Conservation (phyloP, 345 rosid genomes). For the Aquilaria sinensis region DNA sequence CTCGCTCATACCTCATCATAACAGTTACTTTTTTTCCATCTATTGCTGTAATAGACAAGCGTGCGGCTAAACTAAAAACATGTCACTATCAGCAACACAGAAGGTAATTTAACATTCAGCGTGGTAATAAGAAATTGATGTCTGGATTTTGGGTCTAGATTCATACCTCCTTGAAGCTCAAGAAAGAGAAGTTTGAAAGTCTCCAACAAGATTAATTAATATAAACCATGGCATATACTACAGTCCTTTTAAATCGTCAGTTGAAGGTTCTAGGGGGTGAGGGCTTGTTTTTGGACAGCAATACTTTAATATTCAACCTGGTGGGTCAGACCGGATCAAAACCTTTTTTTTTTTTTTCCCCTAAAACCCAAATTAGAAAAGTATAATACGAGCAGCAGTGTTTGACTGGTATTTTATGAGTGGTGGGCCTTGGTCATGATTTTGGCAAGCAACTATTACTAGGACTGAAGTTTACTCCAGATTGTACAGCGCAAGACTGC, state of each 20-base stretch:
- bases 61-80: no score
- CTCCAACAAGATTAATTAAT: conserved; percentile 4
- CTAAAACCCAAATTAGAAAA: background rate
- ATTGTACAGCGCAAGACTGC: no score
- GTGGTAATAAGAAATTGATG: no score
- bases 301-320: conserved; percentile 2
- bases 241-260: background rate
- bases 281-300: conserved; percentile 4
- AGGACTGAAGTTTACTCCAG: no score
- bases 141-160: conserved; percentile 22
- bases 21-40: no score
- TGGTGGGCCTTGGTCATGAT: background rate
- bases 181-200: conserved; percentile 11
- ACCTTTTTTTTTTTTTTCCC: background rate
- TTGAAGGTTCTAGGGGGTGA: conserved; percentile 25
- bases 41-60: no score
- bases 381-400: background rate
- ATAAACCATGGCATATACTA: no score
- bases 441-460: background rate
- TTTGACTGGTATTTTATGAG: no score
- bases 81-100: no score
- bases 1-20: no score
- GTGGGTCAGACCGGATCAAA: background rate
- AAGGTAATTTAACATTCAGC: no score
- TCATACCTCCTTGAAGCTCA: conserved; percentile 41